Conservation (phyloP, 176 grass and related monocot species). For the Triticum monococcum region DNA sequence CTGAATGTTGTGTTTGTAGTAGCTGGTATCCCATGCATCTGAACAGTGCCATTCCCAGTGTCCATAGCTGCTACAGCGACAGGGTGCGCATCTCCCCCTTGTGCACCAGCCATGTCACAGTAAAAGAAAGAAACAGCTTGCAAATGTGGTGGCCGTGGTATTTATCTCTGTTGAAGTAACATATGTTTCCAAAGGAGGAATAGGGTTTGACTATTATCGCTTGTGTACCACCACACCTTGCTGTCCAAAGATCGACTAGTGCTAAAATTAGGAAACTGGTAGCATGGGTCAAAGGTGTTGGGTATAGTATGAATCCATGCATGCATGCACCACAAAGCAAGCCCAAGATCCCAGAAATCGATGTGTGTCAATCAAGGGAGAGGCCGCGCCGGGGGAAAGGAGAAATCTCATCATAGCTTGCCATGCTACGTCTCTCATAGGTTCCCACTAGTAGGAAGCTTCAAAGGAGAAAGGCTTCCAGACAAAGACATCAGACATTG, state of each 20-base stretch:
- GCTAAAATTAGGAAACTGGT: background rate
- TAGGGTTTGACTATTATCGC: background rate
- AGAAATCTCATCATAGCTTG: slow-evolving; percentile 14
- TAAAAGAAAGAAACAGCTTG: slow-evolving; percentile 9
- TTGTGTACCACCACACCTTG: background rate
- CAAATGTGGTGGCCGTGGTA: background rate
- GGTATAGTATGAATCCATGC: slow-evolving; percentile 29
- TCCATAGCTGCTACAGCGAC: background rate
- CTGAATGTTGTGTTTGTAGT: slow-evolving; percentile 49
- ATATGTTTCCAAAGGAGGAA: background rate
- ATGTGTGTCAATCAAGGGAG: slow-evolving; percentile 36
- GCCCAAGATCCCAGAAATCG: slow-evolving; percentile 62
- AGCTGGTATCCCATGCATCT: slow-evolving; percentile 20
- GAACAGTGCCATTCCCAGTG: slow-evolving; percentile 6
- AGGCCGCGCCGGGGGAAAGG: background rate
- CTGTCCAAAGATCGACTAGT: background rate
- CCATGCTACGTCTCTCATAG: slow-evolving; percentile 30
- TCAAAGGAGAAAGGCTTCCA: slow-evolving; percentile 39
- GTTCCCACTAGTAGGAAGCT: slow-evolving; percentile 45
- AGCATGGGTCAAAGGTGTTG: slow-evolving; percentile 27
- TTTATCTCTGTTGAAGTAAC: background rate
- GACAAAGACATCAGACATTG: slow-evolving; percentile 39
- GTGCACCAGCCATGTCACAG: background rate
- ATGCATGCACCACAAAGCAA: slow-evolving; percentile 23
- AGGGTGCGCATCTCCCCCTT: background rate